Evolutionary conservation across 2,329 filamentous ascomycete species (phyloP), one percentile per base, ranked within the genome.

Genomic region (Meredithiella fracta): DNA sequence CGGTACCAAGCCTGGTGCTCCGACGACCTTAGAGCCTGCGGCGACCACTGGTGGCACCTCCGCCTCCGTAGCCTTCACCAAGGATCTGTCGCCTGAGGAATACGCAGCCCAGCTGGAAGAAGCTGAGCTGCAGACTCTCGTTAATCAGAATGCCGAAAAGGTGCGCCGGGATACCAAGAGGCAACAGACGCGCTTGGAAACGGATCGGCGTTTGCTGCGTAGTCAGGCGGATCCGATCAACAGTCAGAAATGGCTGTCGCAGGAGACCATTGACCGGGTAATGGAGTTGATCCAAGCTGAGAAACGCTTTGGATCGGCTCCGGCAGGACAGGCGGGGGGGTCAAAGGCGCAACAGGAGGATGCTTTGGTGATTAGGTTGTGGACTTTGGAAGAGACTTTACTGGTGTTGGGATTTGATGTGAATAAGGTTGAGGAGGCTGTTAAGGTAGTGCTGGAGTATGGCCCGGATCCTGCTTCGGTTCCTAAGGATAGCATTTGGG

Each of bases 41-140:
- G 11, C 54, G 14, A 47, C 52, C 14, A 3, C 53, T 20, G 47
- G n/a, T 60, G 66, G 31, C 62, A 53, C 61, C 7, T 38, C 50
- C 15, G 23, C 34, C n/a, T 52, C 50, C 23, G 50, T 52, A 14
- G 59, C 58, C 20, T 26, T 60, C 37, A 66, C 69, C 54, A 70
- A 78, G 55, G 71, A 77, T 26, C 69, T 91, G 61, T 87, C 80
- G 51, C 84, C 91, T 1, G 91, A 96, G 65, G 87, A 97, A 66
- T 85, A 96, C 53, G 92, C 96, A 65, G 82, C 73, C 60, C 87
- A 94, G 63, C 77, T 97, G 15, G 88, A 96, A 66, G 84, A 89
- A 63, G 85, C 88, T n/a, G 88, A 94, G 63, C 73, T 98, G 38
- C 90, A 97, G 67, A 70, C 86, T 22, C 71, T 96, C 4, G 83